Conservation (phyloP, 2,329 filamentous ascomycete species). For the Ceratocystis huliohia region DNA sequence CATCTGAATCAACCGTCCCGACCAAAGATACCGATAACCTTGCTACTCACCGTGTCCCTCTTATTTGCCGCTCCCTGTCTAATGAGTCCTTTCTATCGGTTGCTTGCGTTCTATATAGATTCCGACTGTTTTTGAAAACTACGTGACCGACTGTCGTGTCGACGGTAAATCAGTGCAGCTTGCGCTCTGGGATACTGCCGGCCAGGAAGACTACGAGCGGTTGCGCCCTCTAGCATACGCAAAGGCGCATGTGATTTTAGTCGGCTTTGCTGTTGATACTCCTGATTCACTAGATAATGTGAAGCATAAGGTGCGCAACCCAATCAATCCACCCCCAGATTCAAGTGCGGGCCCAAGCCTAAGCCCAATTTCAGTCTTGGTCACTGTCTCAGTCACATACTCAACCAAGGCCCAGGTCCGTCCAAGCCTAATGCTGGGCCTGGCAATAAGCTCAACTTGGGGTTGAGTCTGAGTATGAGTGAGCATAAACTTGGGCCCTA, state of each 20-base stretch:
- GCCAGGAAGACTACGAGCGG: conserved; percentile 96
- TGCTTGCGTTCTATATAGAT: conserved; percentile 45
- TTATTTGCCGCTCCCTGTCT: background rate
- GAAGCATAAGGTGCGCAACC: conserved; percentile 70
- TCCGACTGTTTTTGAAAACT: conserved; percentile 97
- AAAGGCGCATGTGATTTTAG: conserved; percentile 92
- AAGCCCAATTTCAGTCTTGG: background rate
- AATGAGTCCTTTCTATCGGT: background rate
- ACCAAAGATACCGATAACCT: background rate
- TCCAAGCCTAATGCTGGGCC: too few species aligned
- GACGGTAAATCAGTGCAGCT: conserved; percentile 98
- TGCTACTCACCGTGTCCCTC: background rate
- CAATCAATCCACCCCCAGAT: background rate
- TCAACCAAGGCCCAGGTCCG: too few species aligned
- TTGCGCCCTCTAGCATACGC: conserved; percentile 89
- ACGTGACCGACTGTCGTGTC: conserved; percentile 95
- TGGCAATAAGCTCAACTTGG: too few species aligned
- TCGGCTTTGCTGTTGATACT: conserved; percentile 89
- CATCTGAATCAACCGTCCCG: background rate
- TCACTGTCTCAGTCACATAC: background rate
- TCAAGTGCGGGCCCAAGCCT: background rate
- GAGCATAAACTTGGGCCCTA: background rate
- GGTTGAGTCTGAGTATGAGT: too few species aligned
- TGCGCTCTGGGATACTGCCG: conserved; percentile 97
- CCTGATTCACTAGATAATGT: conserved; percentile 96